Evolutionary conservation across 495 filamentous ascomycete species (phyloP).

Genomic region (Podospora australis): DNA sequence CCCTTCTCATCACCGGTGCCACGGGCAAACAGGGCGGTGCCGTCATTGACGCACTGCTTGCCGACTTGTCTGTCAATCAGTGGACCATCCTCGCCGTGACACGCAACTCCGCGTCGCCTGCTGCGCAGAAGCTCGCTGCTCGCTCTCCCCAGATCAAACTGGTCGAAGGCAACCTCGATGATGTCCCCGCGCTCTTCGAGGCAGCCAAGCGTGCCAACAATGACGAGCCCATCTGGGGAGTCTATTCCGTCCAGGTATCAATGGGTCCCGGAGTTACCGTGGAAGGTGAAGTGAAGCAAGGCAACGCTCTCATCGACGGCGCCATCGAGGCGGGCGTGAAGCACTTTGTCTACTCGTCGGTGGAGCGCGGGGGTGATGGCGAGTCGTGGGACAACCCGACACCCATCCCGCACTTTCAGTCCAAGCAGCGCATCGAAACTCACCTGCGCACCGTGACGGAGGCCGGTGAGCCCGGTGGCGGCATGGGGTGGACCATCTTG

Average conservation of each 20-base stretch:
- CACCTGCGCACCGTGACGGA: constrained; percentile 41
- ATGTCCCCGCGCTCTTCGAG: constrained; percentile 46
- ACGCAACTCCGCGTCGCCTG: constrained; percentile 43
- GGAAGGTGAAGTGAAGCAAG: constrained; percentile 55
- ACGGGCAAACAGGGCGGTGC: constrained; percentile 64
- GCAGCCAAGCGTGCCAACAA: constrained; percentile 31
- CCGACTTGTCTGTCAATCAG: constrained; percentile 4
- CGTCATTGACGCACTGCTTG: constrained; percentile 50
- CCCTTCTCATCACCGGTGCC: constrained; percentile 61
- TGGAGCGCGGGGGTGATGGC: constrained; percentile 59
- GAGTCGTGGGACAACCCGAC: constrained; percentile 52
- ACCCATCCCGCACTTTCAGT: constrained; percentile 58
- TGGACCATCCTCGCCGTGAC: constrained; percentile 59
- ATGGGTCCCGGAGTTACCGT: constrained; percentile 41
- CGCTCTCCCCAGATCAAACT: constrained; percentile 45
- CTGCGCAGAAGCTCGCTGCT: constrained; percentile 42
- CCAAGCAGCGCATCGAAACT: constrained; percentile 60
- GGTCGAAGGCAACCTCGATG: constrained; percentile 53
- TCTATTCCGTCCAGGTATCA: constrained; percentile 36
- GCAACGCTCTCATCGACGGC: constrained; percentile 55
- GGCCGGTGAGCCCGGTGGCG: constrained; percentile 18
- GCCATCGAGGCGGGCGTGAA: constrained; percentile 51
- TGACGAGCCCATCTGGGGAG: constrained; percentile 31
- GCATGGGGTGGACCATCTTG: constrained; percentile 56
- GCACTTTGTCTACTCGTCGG: constrained; percentile 63